Evolutionary conservation across 2,329 filamentous ascomycete species (phyloP).

Genomic region (Torrubiella hemipterigena): DNA sequence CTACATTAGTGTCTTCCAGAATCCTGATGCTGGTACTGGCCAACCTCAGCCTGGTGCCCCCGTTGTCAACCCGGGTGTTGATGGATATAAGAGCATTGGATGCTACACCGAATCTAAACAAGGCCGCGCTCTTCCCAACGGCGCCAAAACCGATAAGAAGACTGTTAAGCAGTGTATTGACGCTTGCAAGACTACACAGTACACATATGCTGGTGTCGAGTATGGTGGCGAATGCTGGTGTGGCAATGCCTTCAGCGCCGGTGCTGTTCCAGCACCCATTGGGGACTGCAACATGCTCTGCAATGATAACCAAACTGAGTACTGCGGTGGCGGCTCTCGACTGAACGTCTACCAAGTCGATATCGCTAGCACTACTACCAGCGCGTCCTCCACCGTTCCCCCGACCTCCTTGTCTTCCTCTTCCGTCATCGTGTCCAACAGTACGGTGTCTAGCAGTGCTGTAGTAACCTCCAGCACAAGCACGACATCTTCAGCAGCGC

Average conservation of each 20-base stretch:
- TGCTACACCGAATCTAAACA: slow-evolving; percentile 23
- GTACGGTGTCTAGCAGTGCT: too few relatives aligned
- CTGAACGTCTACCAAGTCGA: slow-evolving; percentile 22
- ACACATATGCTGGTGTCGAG: slow-evolving; percentile 21
- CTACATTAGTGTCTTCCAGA: slow-evolving; percentile 37
- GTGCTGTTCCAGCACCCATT: slow-evolving; percentile 15
- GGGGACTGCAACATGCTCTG: slow-evolving; percentile 22
- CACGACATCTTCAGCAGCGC: slow-evolving; percentile 18
- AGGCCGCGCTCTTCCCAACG: slow-evolving; percentile 19
- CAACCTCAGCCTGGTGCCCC: slow-evolving; percentile 12
- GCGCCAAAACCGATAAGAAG: slow-evolving; percentile 10
- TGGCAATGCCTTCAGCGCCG: slow-evolving; percentile 15
- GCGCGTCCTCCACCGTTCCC: background rate
- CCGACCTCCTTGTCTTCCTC: too few relatives aligned
- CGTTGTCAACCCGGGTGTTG: slow-evolving; percentile 24
- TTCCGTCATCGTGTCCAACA: too few relatives aligned
- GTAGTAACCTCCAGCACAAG: slow-evolving; percentile 14
- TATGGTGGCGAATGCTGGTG: slow-evolving; percentile 30
- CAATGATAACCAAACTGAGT: slow-evolving; percentile 22
- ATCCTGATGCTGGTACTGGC: slow-evolving; percentile 10
- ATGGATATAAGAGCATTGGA: slow-evolving; percentile 22
- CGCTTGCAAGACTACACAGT: slow-evolving; percentile 16
- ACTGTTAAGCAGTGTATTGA: slow-evolving; percentile 21
- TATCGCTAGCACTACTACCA: slow-evolving; percentile 2
- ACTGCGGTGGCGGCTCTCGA: slow-evolving; percentile 20